Conservation (phyloP, 2,329 filamentous ascomycete genomes). For the Apiospora phragmitis region DNA sequence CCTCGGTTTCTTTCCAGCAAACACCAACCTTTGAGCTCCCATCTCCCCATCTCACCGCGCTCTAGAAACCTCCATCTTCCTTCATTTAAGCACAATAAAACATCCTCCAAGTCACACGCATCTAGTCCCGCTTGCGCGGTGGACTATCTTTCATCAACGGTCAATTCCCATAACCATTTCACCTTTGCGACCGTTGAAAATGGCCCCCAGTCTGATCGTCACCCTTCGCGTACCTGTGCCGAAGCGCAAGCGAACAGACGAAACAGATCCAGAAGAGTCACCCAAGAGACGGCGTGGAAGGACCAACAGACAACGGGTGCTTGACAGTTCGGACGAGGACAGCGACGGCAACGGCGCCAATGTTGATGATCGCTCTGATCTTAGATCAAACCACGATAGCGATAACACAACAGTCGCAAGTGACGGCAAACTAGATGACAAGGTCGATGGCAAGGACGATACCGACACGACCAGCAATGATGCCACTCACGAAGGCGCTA, state of each 20-base stretch:
- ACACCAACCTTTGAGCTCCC: not conserved
- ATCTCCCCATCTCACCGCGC: not conserved
- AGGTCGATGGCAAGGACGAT: not conserved
- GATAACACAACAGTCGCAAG: not conserved
- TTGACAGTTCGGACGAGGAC: not conserved
- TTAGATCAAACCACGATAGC: no score
- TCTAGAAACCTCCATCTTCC: not conserved
- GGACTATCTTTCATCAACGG: not conserved
- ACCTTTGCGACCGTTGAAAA: not conserved
- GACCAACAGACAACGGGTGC: not conserved
- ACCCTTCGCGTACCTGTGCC: not conserved
- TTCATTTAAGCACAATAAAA: not conserved
- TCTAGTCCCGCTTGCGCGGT: not conserved
- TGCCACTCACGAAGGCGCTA: not conserved
- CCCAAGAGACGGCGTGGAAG: not conserved
- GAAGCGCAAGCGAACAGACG: not conserved
- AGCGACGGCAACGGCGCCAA: not conserved
- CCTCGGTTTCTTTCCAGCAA: not conserved
- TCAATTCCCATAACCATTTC: not conserved
- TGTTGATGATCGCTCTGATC: not conserved
- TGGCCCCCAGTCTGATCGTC: not conserved
- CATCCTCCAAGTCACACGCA: not conserved
- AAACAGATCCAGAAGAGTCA: not conserved
- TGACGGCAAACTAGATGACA: not conserved
- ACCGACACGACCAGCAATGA: no score